Evolutionary conservation across 768 basidiomycete genomes (phyloP), one percentile per base, ranked within the genome.

Genomic region (Clathrus columnatus): DNA sequence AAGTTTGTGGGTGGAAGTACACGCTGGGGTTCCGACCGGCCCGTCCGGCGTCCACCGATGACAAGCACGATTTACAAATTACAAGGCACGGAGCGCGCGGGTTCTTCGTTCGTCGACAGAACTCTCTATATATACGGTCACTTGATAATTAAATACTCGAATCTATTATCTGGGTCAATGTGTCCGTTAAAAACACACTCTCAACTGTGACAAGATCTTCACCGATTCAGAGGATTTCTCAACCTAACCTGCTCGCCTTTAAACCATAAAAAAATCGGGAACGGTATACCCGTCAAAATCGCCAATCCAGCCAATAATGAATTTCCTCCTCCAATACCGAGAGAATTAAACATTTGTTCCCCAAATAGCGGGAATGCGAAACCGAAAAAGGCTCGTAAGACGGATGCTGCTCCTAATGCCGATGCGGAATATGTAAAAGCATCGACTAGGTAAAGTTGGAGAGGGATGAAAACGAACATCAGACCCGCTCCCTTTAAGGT

Each of bases 351-450:
- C 62, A 63, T 63, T 23, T 54, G 46, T 43, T 55, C 47, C 2
- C 59, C 63, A 36, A 64, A 57, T 5, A 62, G 56, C 7, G 62
- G 62, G 50, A 63, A 63, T 7, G 47, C 57, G 48, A 61, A 61
- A 7, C 57, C 62, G 21, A 60, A 55, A 17, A 63, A 32, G 4
- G 61, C 50, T 5, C 61, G 62, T 8, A 63, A 32, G 24, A 62
- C 62, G 23, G 59, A 28, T 18, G 54, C 57, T 4, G 57, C 57
- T 5, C 59, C 51, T 18, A 60, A 49, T 11, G 62, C 59, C 23
- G 54, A 48, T 4, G 61, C 61, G 16, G 61, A 49, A 23, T 57
- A 62, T 14, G 46, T 51, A 48, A 61, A 62, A 6, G 60, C 48
- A 50, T 62, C 61, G 23, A 62, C 57, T 10, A 62, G 57, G 49